Conservation (phyloP, 2,329 filamentous ascomycete species). For the Xylariaceae sp. region DNA sequence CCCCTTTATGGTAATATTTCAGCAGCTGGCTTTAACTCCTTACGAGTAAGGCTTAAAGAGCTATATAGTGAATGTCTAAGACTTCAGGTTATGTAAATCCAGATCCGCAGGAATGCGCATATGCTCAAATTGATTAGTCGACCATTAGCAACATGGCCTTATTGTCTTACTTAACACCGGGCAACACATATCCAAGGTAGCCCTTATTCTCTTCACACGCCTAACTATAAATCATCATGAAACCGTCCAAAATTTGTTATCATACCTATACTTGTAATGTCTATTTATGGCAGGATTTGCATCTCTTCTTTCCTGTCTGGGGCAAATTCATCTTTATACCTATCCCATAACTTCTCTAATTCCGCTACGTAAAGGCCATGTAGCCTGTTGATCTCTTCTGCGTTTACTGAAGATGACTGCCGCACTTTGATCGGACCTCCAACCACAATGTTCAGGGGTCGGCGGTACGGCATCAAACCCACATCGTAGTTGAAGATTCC, state of each 20-base stretch:
- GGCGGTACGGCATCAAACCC: conserved; percentile 90
- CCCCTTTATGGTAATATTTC: too few relatives aligned
- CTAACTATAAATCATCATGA: too few relatives aligned
- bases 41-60: too few relatives aligned
- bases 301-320: conserved; percentile 67
- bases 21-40: too few relatives aligned
- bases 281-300: conserved; percentile 58
- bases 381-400: conserved; percentile 78
- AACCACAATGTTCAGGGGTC: conserved; percentile 87
- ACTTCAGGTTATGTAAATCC: too few relatives aligned
- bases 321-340: conserved; percentile 79
- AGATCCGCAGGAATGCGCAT: too few relatives aligned
- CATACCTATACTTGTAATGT: background rate
- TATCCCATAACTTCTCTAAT: conserved; percentile 73
- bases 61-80: too few relatives aligned
- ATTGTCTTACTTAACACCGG: too few relatives aligned
- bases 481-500: conserved; percentile 98
- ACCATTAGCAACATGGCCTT: too few relatives aligned
- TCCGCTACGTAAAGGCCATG: conserved; percentile 81
- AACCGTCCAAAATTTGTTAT: background rate
- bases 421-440: conserved; percentile 78
- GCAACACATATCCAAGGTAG: too few relatives aligned
- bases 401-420: conserved; percentile 67
- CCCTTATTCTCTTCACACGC: too few relatives aligned
- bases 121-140: too few relatives aligned